Base-by-base conservation (phyloP, 2,329 filamentous ascomycete species). In the Pleurostoma richardsiae region DNA sequence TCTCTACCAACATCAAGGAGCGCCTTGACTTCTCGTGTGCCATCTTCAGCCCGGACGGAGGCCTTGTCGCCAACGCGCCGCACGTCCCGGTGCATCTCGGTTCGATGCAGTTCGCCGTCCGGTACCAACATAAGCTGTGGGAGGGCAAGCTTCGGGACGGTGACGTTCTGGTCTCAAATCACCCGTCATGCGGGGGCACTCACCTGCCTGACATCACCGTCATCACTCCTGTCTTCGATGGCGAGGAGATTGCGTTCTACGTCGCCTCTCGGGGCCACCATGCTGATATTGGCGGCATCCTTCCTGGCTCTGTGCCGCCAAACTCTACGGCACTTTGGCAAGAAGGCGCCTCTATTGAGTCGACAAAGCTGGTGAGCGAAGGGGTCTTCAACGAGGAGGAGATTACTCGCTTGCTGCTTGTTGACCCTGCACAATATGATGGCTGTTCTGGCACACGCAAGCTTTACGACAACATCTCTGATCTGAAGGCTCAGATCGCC, bases 21-120 rank as follows among this genome's bases (percentile, higher is more conserved):
- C 78, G 87, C 3, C 73, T 92, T 1, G 88, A 92, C 59, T 92
- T 90, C 59, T 89, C 85, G 1, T 92, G 88, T 54, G 88, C 88
- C 2, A 70, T 92, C 0, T 92, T 92, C 58, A 85, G 87, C 72
- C 82, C 6, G 64, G 84, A 85, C 27, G 87, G 86, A 10, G 84
- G 83, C 0, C 70, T 90, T 0, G 86, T 90, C 2, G 85, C 85
- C 4, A 89, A 89, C 59, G 80, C 86, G 5, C 87, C 87, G 0
- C 86, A 90, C 67, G 72, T 90, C 1, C 86, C 86, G 0, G 86
- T 89, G 1, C 86, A 90, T 60, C 69, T 90, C 4, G 86, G 86
- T 11, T 86, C 82, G 28, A 90, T 90, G 86, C 84, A 83, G n/a
- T 88, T 85, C 33, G 88, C 85, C 26, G 85, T 90, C 2, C 76